Percentiles rank a stretch among this genome's conserved stretches.
Evolutionary conservation across 2,329 filamentous ascomycete species (phyloP).

Genomic region (Aureobasidium leucospermi): DNA sequence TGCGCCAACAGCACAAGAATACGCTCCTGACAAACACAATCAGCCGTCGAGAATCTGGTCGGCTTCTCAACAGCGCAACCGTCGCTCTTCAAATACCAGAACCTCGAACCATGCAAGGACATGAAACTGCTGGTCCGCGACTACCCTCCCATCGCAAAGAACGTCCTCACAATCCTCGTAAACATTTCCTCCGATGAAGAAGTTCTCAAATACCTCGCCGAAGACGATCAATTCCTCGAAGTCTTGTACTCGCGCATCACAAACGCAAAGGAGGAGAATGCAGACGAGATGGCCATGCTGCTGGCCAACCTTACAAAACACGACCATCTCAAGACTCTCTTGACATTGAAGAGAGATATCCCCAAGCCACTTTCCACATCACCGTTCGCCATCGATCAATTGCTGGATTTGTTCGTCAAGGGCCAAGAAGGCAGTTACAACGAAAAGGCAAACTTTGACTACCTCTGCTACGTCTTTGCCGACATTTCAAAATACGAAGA

Average conservation of each 20-base stretch:
- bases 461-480: constrained; percentile 88
- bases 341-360: constrained; percentile 59
- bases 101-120: constrained; percentile 73
- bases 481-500: constrained; percentile 73
- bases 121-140: constrained; percentile 82
- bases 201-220: constrained; percentile 63
- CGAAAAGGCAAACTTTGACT: constrained; percentile 79
- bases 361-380: constrained; percentile 67
- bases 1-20: not conserved
- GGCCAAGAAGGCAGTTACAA: constrained; percentile 78
- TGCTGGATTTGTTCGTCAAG: constrained; percentile 94
- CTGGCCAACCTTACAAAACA: constrained; percentile 86
- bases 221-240: constrained; percentile 75
- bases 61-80: constrained; percentile 73
- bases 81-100: constrained; percentile 73
- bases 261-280: constrained; percentile 67
- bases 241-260: constrained; percentile 65
- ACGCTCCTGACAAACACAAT: not conserved
- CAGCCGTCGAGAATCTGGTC: constrained; percentile 78
- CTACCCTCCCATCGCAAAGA: constrained; percentile 84
- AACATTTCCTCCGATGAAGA: constrained; percentile 74
- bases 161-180: constrained; percentile 83
- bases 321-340: constrained; percentile 61
- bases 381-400: constrained; percentile 71
- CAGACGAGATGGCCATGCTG: constrained; percentile 82